Evolutionary conservation across 345 rosid species (phyloP).

Genomic region (Syzygium jambos): DNA sequence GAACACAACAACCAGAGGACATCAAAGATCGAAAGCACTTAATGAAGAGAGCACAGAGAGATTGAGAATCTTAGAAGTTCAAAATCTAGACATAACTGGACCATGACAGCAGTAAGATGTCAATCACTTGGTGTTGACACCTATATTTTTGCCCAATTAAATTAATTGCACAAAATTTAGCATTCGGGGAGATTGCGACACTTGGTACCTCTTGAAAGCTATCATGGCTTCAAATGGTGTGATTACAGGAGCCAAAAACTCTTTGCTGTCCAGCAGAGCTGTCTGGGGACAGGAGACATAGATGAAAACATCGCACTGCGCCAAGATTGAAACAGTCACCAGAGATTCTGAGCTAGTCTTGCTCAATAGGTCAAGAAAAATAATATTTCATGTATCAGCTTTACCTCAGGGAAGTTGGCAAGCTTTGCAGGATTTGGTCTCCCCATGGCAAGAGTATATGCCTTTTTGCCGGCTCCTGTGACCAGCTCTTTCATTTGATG

Average conservation of each 20-base stretch:
- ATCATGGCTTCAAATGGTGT: conserved; percentile 89
- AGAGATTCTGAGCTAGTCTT: background rate
- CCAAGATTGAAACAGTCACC: background rate
- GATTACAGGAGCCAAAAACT: conserved; percentile 83
- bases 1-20: background rate
- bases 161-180: too few relatives aligned
- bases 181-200: background rate
- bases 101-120: background rate
- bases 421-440: conserved; percentile 93
- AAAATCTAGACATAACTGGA: background rate
- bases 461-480: conserved; percentile 65
- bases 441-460: conserved; percentile 88
- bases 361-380: background rate
- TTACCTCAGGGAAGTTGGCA: conserved; percentile 92
- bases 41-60: background rate
- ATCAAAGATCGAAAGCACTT: background rate
- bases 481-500: conserved; percentile 76
- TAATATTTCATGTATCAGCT: background rate
- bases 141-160: too few relatives aligned
- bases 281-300: conserved; percentile 88
- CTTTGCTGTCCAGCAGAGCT: conserved; percentile 89
- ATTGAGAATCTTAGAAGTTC: background rate
- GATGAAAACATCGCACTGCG: conserved; percentile 80
- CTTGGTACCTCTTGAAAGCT: conserved; percentile 71
- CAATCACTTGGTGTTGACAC: background rate